Evolutionary conservation across 768 basidiomycete species (phyloP).

Genomic region (Cystofilobasidium bisporidii): DNA sequence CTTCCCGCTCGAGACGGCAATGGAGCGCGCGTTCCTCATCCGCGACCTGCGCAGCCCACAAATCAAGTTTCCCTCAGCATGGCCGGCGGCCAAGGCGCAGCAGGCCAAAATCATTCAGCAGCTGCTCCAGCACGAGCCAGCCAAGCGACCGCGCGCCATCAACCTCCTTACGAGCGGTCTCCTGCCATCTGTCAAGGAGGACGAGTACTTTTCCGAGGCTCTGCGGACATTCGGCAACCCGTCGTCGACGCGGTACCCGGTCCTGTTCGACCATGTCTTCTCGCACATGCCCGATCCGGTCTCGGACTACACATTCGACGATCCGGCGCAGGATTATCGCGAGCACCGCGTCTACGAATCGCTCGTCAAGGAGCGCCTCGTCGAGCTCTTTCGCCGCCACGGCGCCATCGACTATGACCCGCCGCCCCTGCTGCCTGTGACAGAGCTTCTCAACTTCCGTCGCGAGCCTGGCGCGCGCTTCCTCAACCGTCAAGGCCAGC

Average conservation of each 20-base stretch:
- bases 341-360: conserved; percentile 28
- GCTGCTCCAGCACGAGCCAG: conserved; percentile 72
- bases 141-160: conserved; percentile 50
- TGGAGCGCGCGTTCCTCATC: conserved; percentile 75
- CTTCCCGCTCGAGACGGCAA: conserved; percentile 61
- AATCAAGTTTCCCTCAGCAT: conserved; percentile 65
- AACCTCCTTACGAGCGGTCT: conserved; percentile 20
- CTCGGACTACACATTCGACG: conserved; percentile 27
- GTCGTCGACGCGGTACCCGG: conserved; percentile 20
- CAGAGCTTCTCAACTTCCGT: conserved; percentile 48
- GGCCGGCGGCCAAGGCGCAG: conserved; percentile 49
- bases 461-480: conserved; percentile 60
- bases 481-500: conserved; percentile 69
- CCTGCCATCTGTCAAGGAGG: conserved; percentile 26
- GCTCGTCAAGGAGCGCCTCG: conserved; percentile 63
- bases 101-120: conserved; percentile 67
- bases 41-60: conserved; percentile 63
- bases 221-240: conserved; percentile 25
- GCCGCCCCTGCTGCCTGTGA: conserved; percentile 61
- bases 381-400: conserved; percentile 71
- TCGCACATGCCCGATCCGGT: conserved; percentile 27
- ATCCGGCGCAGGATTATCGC: conserved; percentile 15
- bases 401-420: conserved; percentile 75
- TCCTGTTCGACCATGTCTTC: conserved; percentile 26
- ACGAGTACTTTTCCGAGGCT: conserved; percentile 28